phyloP scores from a whole-genome alignment of 2,329 filamentous ascomycete species.

The Aspergillus quadrilineatus region DNA sequence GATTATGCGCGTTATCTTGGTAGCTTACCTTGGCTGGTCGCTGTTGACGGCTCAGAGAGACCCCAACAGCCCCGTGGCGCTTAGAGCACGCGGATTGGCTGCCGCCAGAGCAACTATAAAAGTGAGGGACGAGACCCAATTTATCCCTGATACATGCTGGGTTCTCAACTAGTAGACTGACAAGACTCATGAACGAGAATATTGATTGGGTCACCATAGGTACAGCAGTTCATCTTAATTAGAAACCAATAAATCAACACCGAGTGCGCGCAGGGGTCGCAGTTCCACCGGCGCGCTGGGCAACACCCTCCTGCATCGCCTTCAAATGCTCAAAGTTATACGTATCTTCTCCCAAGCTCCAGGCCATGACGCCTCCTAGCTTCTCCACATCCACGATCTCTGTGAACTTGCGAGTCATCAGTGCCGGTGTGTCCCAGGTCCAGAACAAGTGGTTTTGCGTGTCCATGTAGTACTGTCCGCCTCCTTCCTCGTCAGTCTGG shows the following conservation, averaged over 20 bases:
- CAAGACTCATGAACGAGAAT: neutral
- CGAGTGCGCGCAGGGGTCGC: neutral
- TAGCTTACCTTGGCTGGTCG: neutral
- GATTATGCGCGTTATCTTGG: neutral
- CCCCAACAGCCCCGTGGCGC: neutral
- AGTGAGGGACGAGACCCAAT: neutral
- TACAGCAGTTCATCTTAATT: neutral
- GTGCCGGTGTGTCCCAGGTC: constrained; percentile 67
- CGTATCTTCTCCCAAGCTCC: constrained; percentile 69
- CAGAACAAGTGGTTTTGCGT: constrained; percentile 61
- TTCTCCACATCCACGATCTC: constrained; percentile 56
- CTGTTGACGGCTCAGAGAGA: neutral
- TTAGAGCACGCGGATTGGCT: neutral
- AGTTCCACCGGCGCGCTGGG: constrained; percentile 4
- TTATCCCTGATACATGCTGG: neutral
- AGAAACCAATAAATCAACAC: neutral
- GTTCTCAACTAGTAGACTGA: neutral
- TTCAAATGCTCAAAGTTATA: constrained; percentile 46
- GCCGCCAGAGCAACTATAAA: neutral
- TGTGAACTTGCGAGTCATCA: constrained; percentile 63
- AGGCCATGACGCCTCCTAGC: constrained; percentile 72
- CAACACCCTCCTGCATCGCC: constrained; percentile 40
- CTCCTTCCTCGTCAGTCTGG: constrained; percentile 56
- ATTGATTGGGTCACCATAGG: neutral
- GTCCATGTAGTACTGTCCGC: constrained; percentile 71